Base-by-base conservation (phyloP, 176 grass and related monocot species). In the Coix lacrymajobi region DNA sequence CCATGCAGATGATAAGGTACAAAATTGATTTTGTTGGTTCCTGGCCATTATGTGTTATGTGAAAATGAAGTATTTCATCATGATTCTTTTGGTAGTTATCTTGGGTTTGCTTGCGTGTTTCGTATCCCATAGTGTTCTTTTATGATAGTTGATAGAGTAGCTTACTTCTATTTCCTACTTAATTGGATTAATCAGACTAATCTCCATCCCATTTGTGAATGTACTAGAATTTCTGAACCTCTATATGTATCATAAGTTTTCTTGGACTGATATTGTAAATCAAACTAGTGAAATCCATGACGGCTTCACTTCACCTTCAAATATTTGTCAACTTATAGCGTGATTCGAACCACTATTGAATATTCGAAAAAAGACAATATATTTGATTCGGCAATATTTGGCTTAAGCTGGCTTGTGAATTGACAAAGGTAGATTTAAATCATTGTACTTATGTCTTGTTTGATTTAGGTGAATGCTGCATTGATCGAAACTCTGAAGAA, bases 401-500 rank as follows among this genome's bases (percentile, higher is more conserved):
- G 71, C 28, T 41, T 80, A 80, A 51, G 58, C 38, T 63, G 39
- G 24, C 14, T 56, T 25, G 31, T 43, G 24, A 51, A 69, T 76
- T 20, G 39, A 64, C 40, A 69, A 61, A 62, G 51, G 14, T 8
- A 31, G 61, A 49, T 25, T 38, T 19, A 72, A 49, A 33, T 32
- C 30, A 32, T 51, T 0, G 4, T 66, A 73, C 39, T 64, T 45
- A 73, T 77, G 60, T 79, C 0, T 29, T 78, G 24, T 67, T 74
- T 62, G 24, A 75, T 78, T 87, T 20, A 99, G 96, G 96, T 99
- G 77, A 96, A 90, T 85, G 91, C 85, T 73, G 96, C 91, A 51
- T 68, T 99, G 31, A 89, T 94, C 78, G 91, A 99, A 91, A 89
- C 96, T 68, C 87, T 99, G 43, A 94, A 99, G 73, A 99, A 99